Evolutionary conservation across 2,329 filamentous ascomycete genomes (phyloP), one percentile per base, ranked within the genome.

Genomic region (Fusarium poae): DNA sequence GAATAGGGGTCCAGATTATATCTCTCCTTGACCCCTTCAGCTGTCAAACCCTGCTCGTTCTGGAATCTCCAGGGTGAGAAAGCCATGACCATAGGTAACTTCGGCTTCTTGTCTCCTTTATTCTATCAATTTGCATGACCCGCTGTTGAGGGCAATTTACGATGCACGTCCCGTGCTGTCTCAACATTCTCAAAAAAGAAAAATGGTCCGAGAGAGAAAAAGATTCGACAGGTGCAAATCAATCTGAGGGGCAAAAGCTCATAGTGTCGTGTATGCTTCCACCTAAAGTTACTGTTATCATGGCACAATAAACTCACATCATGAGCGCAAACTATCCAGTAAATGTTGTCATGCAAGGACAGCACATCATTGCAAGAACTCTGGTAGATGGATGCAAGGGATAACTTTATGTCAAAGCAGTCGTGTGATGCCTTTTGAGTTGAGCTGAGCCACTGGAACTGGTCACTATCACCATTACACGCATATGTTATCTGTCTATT

Each of bases 301-400:
- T 25, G 20, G 20, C 32, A 12, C n/a, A 21, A 15, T 15, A 51
- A 15, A 39, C 20, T 20, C 15, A 25, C 23, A 39, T 40, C 13
- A 40, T 23, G n/a, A 20, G 43, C n/a, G 13, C 5, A 30, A 30
- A 30, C 13, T 16, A 51, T 13, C 15, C 21, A 27, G 21, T 25
- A 27, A 35, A 39, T 39, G 13, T n/a, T 29, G n/a, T 18, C 9
- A 39, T 50, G 23, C 16, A 15, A 39, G n/a, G 48, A 25, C 48
- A 50, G 12, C 25, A 20, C 18, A 39, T 16, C 46, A 51, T 35
- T 10, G 30, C 15, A 15, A 27, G 15, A 16, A 27, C 18, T 37
- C 32, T 15, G 9, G 25, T 16, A 29, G 34, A 13, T 51, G 23
- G 8, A 70, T 27, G 67, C 35, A 70, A 67, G 62, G 62, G 66